Evolutionary conservation across 1,139 yeast genomes (phyloP), one percentile per base, ranked within the genome.

Genomic region (Kodamaea sp.): DNA sequence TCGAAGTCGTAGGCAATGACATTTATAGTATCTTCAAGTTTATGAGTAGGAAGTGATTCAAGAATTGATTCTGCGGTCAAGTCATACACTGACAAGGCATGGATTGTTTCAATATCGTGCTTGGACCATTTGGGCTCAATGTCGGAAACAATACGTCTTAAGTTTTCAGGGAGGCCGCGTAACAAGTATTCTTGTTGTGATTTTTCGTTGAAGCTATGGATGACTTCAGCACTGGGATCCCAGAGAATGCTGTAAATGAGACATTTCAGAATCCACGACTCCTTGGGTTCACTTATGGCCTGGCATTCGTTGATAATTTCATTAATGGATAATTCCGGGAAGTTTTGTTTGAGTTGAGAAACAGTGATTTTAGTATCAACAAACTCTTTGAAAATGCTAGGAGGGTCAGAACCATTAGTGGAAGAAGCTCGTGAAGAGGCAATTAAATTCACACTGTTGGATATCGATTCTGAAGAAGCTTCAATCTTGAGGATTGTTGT

Each of bases 31-130:
- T 18, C 21, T 9, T 18, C 21, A 9, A 18, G 6, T 6, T 9
- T 18, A 9, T 18, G 37, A 14, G 32, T 7, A 5, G 26, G 20
- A 12, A 19, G 29, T 7, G 32, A 6, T 18, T 18, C 21, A 18
- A 7, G 6, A 9, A 18, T 18, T 18, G 21, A 7, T 18, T 6
- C 6, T 18, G 21, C 9, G 21, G 21, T 18, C 9, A 18, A 18
- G 21, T 18, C 21, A 18, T 18, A 18, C 6, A 18, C 6, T 7
- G 8, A 7, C 21, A 18, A 18, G 6, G 21, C 21, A 9, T 18
- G 9, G 9, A 18, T 9, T 7, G 9, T 18, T 18, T 18, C 21
- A 6, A 18, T 7, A 18, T 18, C 21, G 8, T 18, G 6, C 8
- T 6, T 7, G 9, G 21, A 7, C 21, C 21, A 18, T 18, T 18